Evolutionary conservation across 768 basidiomycete species (phyloP), one percentile per base, ranked within the genome.

Genomic region (Tulasnella sp.): DNA sequence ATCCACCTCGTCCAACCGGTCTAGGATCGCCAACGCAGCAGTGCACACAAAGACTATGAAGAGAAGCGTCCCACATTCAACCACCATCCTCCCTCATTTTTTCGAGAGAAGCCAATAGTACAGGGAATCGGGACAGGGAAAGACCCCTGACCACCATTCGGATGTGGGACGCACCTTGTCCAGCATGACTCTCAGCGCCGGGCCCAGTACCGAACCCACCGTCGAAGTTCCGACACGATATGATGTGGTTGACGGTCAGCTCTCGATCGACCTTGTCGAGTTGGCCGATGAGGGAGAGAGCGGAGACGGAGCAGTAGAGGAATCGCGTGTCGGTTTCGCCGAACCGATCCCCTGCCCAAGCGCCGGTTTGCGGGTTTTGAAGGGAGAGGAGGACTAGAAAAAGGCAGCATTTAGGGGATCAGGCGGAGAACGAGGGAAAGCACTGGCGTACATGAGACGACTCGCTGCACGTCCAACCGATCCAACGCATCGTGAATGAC

Each of bases 251-350:
- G 9, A 91, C 86, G 0, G 91, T 88, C 77, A 83, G 86, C 35
- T 88, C 87, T 26, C 75, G 47, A 59, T 94, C 88, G 59, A 98
- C 82, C 26, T 84, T 83, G 73, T 89, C 84, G 40, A 97, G 82
- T 37, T 84, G 83, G 1, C 91, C 91, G 14, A 98, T 87, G 22
- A 98, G 85, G 0, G 93, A 91, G 0, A 98, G 83, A 0, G 90
- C 88, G 68, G 85, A 87, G 69, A 96, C 84, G n/a, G 92, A 91
- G 77, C 91, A 92, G 81, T 93, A 97, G 1, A 87, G 81, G 80
- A 98, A 98, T 0, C 96, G 88, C 0, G 95, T 96, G 77, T 96
- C 95, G 42, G 85, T 86, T 79, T 98, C 96, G n/a, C 95, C 95
- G 79, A 89, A 98, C 2, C 81, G 75, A 78, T 99, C 96, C 1